Percentiles rank a stretch among this genome's conserved stretches.
Evolutionary conservation across 2,329 filamentous ascomycete species (phyloP).

Genomic region (Talaromyces atroroseus): DNA sequence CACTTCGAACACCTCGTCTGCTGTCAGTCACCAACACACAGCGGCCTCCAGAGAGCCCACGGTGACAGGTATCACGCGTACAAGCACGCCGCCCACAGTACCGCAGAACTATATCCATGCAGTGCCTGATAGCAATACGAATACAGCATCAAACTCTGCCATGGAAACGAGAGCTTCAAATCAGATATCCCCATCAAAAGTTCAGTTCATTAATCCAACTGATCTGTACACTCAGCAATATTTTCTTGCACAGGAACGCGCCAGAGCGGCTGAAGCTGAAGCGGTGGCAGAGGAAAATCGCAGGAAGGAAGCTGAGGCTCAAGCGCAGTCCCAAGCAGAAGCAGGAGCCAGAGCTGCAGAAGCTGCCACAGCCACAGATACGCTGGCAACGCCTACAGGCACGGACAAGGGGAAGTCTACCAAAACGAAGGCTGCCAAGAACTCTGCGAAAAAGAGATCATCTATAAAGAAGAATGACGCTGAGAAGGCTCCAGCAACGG

Average conservation of each 20-base stretch:
- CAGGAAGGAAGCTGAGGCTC: constrained; percentile 4
- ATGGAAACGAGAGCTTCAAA: neutral
- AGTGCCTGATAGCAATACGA: neutral
- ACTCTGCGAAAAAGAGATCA: constrained; percentile 5
- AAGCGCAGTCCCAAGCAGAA: constrained; percentile 4
- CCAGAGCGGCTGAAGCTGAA: constrained; percentile 11
- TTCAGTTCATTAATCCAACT: constrained; percentile 11
- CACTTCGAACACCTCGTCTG: neutral
- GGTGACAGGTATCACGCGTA: neutral
- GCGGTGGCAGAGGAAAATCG: constrained; percentile 1
- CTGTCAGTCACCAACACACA: neutral
- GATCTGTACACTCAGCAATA: constrained; percentile 12
- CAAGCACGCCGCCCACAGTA: neutral
- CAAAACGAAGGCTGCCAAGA: constrained; percentile 2
- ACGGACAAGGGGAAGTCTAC: neutral
- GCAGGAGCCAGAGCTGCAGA: constrained; percentile 2
- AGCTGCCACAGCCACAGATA: neutral
- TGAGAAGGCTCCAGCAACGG: neutral
- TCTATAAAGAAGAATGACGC: constrained; percentile 1
- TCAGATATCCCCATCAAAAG: constrained; percentile 5
- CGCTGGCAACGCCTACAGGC: neutral
- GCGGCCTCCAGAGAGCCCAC: neutral
- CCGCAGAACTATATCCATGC: neutral
- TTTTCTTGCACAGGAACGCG: constrained; percentile 9
- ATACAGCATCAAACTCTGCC: neutral